Evolutionary conservation across 345 rosid species (phyloP).

Genomic region (Camelina neglecta): DNA sequence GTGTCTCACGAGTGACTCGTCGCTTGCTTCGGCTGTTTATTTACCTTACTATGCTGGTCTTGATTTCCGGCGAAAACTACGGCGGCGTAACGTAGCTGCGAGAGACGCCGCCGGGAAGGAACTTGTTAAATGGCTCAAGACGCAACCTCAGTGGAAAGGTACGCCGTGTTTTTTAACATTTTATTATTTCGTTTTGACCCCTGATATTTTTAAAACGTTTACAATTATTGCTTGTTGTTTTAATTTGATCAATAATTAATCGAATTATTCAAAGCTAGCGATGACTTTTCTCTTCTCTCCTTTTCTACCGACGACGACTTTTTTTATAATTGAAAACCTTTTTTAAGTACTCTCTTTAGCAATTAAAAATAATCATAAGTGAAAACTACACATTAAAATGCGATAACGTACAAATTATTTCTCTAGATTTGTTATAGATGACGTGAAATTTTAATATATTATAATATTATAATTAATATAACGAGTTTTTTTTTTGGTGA

Average conservation of each 20-base stretch:
- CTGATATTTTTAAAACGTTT: background rate
- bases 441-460: background rate
- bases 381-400: no score
- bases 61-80: slow-evolving; percentile 52
- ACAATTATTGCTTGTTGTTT: background rate
- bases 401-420: background rate
- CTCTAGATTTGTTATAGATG: no score
- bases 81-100: slow-evolving; percentile 49
- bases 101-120: slow-evolving; percentile 53
- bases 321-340: background rate
- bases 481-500: background rate
- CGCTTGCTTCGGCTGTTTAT: slow-evolving; percentile 58
- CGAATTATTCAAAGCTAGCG: background rate
- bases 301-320: slow-evolving; percentile 23
- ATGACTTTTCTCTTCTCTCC: slow-evolving; percentile 2
- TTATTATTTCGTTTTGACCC: slow-evolving; percentile 22
- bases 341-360: background rate
- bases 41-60: slow-evolving; percentile 63
- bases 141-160: slow-evolving; percentile 58
- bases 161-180: background rate
- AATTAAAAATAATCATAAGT: no score
- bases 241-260: no score
- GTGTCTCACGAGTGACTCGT: slow-evolving; percentile 58
- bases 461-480: background rate
- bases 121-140: slow-evolving; percentile 45